A percentile compares a stretch with the other conserved stretches of the same genome.
Evolutionary conservation across 1,139 yeast genomes (phyloP).

Genomic region (Ashbya aceris): DNA sequence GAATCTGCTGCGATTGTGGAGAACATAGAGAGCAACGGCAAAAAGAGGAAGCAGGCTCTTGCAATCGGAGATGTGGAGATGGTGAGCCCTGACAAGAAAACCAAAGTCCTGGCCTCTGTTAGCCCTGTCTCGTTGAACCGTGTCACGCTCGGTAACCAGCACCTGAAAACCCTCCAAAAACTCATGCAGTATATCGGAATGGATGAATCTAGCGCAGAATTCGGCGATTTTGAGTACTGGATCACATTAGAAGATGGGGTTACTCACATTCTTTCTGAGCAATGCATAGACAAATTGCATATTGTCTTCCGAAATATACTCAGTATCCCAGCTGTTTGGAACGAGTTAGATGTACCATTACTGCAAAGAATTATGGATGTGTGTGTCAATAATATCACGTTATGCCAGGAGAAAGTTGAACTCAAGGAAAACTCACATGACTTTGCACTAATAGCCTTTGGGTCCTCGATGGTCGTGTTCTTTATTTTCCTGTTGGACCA

Average conservation of each 20-base stretch:
- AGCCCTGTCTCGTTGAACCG: conserved; percentile 17
- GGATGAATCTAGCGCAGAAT: conserved; percentile 6
- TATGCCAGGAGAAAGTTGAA: conserved; percentile 1
- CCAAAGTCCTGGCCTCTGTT: conserved; percentile 8
- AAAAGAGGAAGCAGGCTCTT: conserved; percentile 3
- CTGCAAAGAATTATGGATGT: conserved; percentile 15
- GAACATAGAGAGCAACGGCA: neutral
- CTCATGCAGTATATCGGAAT: conserved; percentile 8
- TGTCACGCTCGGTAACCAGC: conserved; percentile 15
- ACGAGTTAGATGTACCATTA: conserved; percentile 8
- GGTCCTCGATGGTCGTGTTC: conserved; percentile 37
- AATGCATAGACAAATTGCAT: conserved; percentile 14
- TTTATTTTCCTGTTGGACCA: conserved; percentile 35
- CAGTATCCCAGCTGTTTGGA: conserved; percentile 10
- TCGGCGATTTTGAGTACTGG: conserved; percentile 18
- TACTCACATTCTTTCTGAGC: conserved; percentile 10
- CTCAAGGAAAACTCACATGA: conserved; percentile 1
- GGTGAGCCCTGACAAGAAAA: conserved; percentile 10
- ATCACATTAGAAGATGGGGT: conserved; percentile 6
- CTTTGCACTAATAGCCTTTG: conserved; percentile 26
- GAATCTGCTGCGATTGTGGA: conserved; percentile 1
- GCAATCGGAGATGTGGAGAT: conserved; percentile 4
- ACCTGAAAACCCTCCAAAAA: conserved; percentile 15
- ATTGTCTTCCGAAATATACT: conserved; percentile 16
- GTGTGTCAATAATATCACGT: conserved; percentile 15